Percentiles rank a stretch among this genome's conserved stretches.
These are phyloP conservation scores for Botryotinia narcissicola DNA, from an alignment of 2,329 filamentous ascomycete species.

Conservation along the genomic window DNA sequence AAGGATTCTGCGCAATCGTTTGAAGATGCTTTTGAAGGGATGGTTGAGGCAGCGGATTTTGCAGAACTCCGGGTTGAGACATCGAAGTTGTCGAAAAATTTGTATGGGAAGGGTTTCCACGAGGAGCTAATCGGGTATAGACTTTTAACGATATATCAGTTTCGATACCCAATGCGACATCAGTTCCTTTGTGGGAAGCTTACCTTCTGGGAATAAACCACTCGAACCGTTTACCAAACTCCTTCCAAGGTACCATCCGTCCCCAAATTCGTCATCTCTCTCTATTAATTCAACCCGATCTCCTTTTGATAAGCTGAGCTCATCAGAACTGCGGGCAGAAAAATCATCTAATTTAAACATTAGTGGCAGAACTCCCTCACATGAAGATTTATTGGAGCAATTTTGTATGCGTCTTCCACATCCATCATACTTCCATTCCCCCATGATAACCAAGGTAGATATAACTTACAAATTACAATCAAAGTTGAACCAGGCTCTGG, in stretches of 20 bases:
- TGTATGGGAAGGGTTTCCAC: constrained; percentile 35
- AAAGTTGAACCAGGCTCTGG: constrained; percentile 66
- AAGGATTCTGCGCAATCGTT: background rate
- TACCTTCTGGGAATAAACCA: constrained; percentile 81
- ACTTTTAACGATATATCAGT: constrained; percentile 33
- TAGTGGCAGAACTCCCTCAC: constrained; percentile 1
- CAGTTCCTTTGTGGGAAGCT: constrained; percentile 12
- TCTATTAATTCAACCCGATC: constrained; percentile 81
- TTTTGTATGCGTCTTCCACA: constrained; percentile 18
- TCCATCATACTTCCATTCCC: background rate
- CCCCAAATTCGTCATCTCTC: constrained; percentile 83
- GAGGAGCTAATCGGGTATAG: constrained; percentile 40
- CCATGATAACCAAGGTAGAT: constrained; percentile 38
- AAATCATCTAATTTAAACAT: constrained; percentile 70
- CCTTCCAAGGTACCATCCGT: constrained; percentile 79
- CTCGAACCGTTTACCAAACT: constrained; percentile 71
- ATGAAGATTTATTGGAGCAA: background rate
- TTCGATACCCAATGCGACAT: constrained; percentile 2
- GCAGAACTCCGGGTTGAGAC: constrained; percentile 22
- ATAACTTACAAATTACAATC: constrained; percentile 69
- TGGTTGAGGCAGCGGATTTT: constrained; percentile 17
- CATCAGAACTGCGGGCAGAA: constrained; percentile 84
- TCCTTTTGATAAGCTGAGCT: constrained; percentile 82
- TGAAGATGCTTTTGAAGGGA: background rate
- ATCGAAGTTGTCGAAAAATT: constrained; percentile 26